Evolutionary conservation across 192 early-diverging fungal genomes (phyloP), one percentile per base, ranked within the genome.

Genomic region (Gaertneriomyces semiglobifer): DNA sequence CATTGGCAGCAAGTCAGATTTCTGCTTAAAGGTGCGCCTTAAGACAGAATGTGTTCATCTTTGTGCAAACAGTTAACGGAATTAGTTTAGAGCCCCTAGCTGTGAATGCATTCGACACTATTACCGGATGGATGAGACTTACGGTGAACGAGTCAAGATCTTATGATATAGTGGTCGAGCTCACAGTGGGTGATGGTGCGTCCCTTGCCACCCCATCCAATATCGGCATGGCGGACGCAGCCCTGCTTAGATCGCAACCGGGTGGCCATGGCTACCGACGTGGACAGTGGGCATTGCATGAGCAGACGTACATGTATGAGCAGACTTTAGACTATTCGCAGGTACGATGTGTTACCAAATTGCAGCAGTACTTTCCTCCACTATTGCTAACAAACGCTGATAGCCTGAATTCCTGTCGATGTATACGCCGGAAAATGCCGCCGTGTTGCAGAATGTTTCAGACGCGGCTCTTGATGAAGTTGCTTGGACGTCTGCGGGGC

Each of bases 1-100:
- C 96, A 99, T 71, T 99, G 96, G 96, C 96, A 98, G 67, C 96
- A 98, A 74, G 92, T 94, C 14, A 87, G 96, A 7, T 88, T 98
- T 74, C 65, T 98, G 61, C 85, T 96, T 40, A 88, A 88, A 70
- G 76, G 80, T 81, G 59, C 18, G 20, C 16, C 6, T 18, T 6
- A 60, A 6, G 10, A 46, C 11, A 14, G 44, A 33, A 54, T 7
- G 3, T 5, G 12, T 18, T 55, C 12, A 9, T 65, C 50, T 62
- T 62, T 62, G 7, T 9, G 18, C 38, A 43, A 44, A 8, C 45
- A 2, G 25, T 33, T 33, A 33, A 33, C 25, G 25, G 25, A 33
- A 33, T 33, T 0, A n/a, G 9, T 9, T 39, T 53, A 83, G 93
- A 96, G 75, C 96, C 96, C 7, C 72, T 99, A 38, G 96, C 93